Base-by-base conservation (phyloP, 139 green algal species). In the Chlamydomonas urium region DNA sequence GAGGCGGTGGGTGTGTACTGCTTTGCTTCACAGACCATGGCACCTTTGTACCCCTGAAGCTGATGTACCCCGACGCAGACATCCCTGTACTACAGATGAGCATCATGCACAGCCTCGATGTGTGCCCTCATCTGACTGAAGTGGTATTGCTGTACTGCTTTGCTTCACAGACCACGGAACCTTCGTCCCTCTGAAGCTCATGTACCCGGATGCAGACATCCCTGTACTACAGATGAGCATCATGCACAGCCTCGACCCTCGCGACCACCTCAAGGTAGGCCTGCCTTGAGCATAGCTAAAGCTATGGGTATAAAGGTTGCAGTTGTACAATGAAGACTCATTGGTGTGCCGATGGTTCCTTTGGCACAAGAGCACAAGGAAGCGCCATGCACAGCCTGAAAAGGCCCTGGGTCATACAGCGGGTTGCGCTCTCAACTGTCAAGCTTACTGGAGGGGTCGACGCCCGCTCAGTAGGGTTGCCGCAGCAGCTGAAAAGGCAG, bases 151-250 rank as follows among this genome's bases (percentile, higher is more conserved):
- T 53, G 45, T 53, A 53, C 45, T n/a, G n/a, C n/a, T n/a, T n/a
- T n/a, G n/a, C n/a, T n/a, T n/a, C n/a, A n/a, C n/a, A n/a, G 90
- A 96, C 67, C 90, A 96, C 45, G 90, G 88, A 35, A 82, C 65
- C 2, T 96, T 93, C 75, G 82, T 96, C 3, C 90, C 90, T 1
- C 81, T 96, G 2, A 81, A 81, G 76, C 77, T 92, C n/a, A 72
- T 84, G 32, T 87, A 81, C 56, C 89, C 90, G 0, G 71, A 84
- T 0, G 88, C 83, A 35, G 71, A 81, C 66, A 69, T 94, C 1
- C 87, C 89, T 2, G 77, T 92, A 29, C 68, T 94, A 19, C 77
- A 88, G 60, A 70, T 94, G 26, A 89, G 78, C 3, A 38, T 95
- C 8, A 32, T 83, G 6, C 17, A 26, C 4, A 72, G 33, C 28